A percentile compares a stretch with the other conserved stretches of the same genome.
These are phyloP conservation scores for Rhododendron ferrugineum DNA, from an alignment of 148 eudicot genomes.

Conservation along the genomic window DNA sequence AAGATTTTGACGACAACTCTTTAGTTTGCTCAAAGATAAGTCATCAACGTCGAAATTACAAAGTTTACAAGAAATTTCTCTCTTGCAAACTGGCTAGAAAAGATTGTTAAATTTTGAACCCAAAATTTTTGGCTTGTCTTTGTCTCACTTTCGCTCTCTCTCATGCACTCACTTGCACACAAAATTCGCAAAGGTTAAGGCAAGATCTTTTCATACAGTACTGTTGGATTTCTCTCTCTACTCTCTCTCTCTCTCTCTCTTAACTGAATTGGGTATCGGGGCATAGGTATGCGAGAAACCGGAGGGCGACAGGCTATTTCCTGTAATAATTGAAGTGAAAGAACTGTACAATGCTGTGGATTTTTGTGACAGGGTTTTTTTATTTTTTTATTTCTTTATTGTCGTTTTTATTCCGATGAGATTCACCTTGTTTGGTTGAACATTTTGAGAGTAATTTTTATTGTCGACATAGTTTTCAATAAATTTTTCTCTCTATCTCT, in stretches of 20 bases:
- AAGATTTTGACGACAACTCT: too few species aligned
- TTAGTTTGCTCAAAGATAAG: too few species aligned
- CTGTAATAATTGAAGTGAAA: slow-evolving; percentile 17
- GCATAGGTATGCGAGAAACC: slow-evolving; percentile 9
- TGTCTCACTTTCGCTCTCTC: background rate
- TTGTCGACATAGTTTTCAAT: too few species aligned
- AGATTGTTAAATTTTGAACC: too few species aligned
- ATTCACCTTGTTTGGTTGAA: too few species aligned
- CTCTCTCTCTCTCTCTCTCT: background rate
- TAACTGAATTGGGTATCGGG: background rate
- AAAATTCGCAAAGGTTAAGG: background rate
- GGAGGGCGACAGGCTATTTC: slow-evolving; percentile 13
- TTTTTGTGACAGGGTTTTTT: background rate
- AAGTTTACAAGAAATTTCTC: too few species aligned
- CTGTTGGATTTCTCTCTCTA: background rate
- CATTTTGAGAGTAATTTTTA: too few species aligned
- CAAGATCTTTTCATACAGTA: background rate
- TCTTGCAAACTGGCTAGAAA: too few species aligned
- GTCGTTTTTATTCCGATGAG: background rate
- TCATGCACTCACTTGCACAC: too few species aligned
- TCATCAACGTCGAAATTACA: too few species aligned
- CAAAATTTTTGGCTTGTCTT: too few species aligned
- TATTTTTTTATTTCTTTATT: background rate
- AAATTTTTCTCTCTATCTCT: too few species aligned
- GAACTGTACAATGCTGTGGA: background rate